phyloP scores from a whole-genome alignment of 2,329 filamentous ascomycete species.

The Microcyclospora pomicola region DNA sequence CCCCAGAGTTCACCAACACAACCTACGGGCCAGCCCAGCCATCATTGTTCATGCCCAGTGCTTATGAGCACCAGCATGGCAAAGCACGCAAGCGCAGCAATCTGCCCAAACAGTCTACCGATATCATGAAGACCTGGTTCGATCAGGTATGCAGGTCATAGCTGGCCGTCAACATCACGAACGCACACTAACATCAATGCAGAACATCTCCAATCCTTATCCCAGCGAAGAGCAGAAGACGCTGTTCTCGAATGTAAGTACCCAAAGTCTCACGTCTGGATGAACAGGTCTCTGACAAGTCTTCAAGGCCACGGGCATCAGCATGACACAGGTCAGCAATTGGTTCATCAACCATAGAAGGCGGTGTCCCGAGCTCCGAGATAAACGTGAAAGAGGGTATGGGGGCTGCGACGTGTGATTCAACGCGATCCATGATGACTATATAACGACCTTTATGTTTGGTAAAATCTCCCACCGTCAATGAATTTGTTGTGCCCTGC shows the following conservation, averaged over 20 bases:
- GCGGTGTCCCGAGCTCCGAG: constrained; percentile 24
- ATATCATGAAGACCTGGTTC: constrained; percentile 28
- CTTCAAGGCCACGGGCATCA: constrained; percentile 22
- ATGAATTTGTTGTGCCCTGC: too few species aligned
- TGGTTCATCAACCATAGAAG: constrained; percentile 28
- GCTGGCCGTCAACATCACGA: background rate
- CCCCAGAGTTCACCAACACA: constrained; percentile 5
- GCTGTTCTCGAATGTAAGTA: constrained; percentile 21
- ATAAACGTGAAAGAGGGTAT: constrained; percentile 21
- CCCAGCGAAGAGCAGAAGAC: constrained; percentile 26
- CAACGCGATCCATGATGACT: too few species aligned
- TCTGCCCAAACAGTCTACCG: constrained; percentile 25
- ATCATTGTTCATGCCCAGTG: constrained; percentile 20
- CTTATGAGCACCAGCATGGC: constrained; percentile 24
- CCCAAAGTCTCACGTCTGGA: background rate
- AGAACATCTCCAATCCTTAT: constrained; percentile 26
- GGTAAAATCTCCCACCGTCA: too few species aligned
- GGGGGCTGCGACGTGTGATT: background rate
- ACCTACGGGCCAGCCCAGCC: constrained; percentile 10
- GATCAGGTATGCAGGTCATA: constrained; percentile 16
- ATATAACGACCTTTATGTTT: too few species aligned
- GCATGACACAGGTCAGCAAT: constrained; percentile 28
- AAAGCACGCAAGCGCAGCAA: constrained; percentile 26
- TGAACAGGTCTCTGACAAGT: background rate
- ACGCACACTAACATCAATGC: constrained; percentile 1